Conservation (phyloP, 371 early-diverging fungal genomes). For the Phascolomyces articulosus region DNA sequence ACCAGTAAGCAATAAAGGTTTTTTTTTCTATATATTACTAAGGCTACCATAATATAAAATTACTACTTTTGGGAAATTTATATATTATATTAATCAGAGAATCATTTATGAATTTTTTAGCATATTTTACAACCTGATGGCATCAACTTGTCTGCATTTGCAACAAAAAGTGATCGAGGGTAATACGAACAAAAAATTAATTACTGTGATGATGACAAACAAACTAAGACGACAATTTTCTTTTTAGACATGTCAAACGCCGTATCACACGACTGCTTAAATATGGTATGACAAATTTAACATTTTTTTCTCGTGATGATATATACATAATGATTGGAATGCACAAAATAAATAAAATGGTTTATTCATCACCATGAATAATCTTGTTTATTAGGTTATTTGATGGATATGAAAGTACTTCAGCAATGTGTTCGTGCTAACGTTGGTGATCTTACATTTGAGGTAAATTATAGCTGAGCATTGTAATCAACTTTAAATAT, state of each 20-base stretch:
- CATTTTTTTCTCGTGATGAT: too few species aligned
- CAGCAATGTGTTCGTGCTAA: slow-evolving; percentile 71
- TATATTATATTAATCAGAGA: too few species aligned
- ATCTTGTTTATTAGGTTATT: slow-evolving; percentile 47
- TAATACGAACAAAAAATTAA: background rate
- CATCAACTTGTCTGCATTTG: slow-evolving; percentile 68
- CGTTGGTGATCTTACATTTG: slow-evolving; percentile 74
- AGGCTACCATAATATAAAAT: too few species aligned
- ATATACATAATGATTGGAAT: too few species aligned
- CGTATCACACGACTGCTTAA: slow-evolving; percentile 68
- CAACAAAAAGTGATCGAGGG: slow-evolving; percentile 45
- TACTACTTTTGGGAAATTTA: too few species aligned
- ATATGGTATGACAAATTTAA: slow-evolving; percentile 42
- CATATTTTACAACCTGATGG: slow-evolving; percentile 61
- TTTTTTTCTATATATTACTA: too few species aligned
- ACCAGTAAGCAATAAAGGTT: slow-evolving; percentile 49
- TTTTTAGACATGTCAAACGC: slow-evolving; percentile 48
- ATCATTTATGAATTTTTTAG: slow-evolving; percentile 22
- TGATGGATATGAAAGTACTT: slow-evolving; percentile 72
- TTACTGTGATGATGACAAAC: background rate
- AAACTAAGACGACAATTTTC: background rate
- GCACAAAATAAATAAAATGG: too few species aligned
- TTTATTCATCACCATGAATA: too few species aligned
- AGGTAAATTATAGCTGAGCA: slow-evolving; percentile 32
- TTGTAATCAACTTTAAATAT: background rate